Evolutionary conservation across 441 rosid genomes (phyloP).

Genomic region (Jatropha podagrica): DNA sequence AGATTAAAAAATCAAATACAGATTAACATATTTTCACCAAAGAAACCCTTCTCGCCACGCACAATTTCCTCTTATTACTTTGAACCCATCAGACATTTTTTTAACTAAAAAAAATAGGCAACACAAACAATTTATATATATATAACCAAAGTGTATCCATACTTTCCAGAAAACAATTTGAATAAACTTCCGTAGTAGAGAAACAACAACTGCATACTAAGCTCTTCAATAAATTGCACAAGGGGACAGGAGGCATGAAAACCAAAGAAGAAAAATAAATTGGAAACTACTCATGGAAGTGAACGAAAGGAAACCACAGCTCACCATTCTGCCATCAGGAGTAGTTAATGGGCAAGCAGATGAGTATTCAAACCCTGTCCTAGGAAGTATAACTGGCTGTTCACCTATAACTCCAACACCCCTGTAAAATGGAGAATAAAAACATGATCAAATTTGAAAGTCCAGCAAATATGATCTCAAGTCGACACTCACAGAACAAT

Average conservation of each 20-base stretch:
- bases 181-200: neutral
- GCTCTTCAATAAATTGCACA: neutral
- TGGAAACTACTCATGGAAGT: neutral
- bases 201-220: neutral
- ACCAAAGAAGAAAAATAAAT: neutral
- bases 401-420: slow-evolving; percentile 78
- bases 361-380: slow-evolving; percentile 68
- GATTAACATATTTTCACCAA: neutral
- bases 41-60: neutral
- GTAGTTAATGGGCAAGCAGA: slow-evolving; percentile 72
- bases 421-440: slow-evolving; percentile 33
- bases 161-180: neutral
- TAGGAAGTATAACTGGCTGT: slow-evolving; percentile 76
- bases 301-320: slow-evolving; percentile 21
- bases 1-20: neutral
- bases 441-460: neutral
- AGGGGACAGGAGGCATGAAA: neutral
- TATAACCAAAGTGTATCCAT: neutral
- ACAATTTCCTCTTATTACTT: neutral
- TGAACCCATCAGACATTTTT: neutral
- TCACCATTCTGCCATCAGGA: slow-evolving; percentile 70
- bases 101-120: neutral
- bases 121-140: no score
- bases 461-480: neutral
- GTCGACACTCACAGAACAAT: neutral